Evolutionary conservation across 108 stramenopile species (phyloP), one percentile per base, ranked within the genome.

Genomic region (Fragilaria crotonensis): DNA sequence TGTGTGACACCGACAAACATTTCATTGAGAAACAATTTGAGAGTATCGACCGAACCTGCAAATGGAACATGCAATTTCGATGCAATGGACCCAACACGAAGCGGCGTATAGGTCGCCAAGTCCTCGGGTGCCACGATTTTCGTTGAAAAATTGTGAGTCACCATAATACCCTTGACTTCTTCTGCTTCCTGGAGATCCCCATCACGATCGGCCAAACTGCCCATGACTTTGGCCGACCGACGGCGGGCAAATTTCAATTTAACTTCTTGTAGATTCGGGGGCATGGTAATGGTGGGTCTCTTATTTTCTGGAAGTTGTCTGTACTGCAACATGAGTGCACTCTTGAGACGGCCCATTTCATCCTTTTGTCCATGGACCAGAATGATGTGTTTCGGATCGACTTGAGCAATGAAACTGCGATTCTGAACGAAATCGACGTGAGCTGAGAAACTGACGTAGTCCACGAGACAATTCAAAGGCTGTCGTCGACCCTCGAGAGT

Each of bases 401-500:
- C 87, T 31, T 71, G 66, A 5, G 85, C 77, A 36, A 99, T 97
- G 64, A 97, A 97, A 30, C 83, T 63, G 53, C 87, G 62, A 79
- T 97, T 97, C 55, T 99, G 95, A 4, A 90, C 79, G 73, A 92
- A 98, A 75, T 99, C 99, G 1, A 98, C 97, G 63, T 99, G 99
- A 0, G 99, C 99, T 0, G 93, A 87, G 67, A 99, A 99, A 47
- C 87, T 84, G 18, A 99, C 91, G 56, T 92, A 95, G 36, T 97
- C 97, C 30, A 99, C 94, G 47, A 87, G 55, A 64, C 94, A 95
- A 74, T 92, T 89, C 48, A 93, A 57, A 5, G 94, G 90, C 64
- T 96, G 93, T 36, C 86, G 66, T 19, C 94, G 60, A 23, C 97
- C 97, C 59, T 96, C 95, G 73, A 97, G 61, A 1, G 96, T 92